phyloP scores from a whole-genome alignment of 2,329 filamentous ascomycete genomes.

The Fusarium sp. region DNA sequence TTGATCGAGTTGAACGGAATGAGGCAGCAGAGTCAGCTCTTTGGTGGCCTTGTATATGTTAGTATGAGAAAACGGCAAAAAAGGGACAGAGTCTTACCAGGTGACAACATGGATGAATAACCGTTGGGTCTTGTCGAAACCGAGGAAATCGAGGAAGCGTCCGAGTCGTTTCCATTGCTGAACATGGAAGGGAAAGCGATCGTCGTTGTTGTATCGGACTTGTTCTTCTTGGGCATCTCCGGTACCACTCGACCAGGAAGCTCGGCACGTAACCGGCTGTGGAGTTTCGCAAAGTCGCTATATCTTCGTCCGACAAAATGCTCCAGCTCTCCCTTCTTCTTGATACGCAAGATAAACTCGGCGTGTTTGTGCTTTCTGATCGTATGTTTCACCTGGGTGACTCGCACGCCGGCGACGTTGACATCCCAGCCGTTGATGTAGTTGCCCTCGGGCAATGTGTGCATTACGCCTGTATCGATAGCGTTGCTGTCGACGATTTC shows the following conservation, averaged over 20 bases:
- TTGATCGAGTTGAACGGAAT: constrained; percentile 50
- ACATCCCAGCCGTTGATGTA: constrained; percentile 94
- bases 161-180: constrained; percentile 75
- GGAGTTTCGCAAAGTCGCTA: constrained; percentile 85
- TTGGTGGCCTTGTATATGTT: constrained; percentile 42
- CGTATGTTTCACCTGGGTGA: constrained; percentile 84
- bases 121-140: constrained; percentile 71
- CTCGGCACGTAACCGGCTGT: constrained; percentile 84
- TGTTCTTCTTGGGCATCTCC: constrained; percentile 91
- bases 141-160: constrained; percentile 85
- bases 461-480: constrained; percentile 88
- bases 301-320: constrained; percentile 87
- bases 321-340: constrained; percentile 80
- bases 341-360: constrained; percentile 90
- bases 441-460: constrained; percentile 90
- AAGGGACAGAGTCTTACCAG: constrained; percentile 26
- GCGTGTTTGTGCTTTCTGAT: constrained; percentile 93
- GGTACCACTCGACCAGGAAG: constrained; percentile 91
- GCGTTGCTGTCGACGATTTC: constrained; percentile 95
- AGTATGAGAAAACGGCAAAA: constrained; percentile 5
- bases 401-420: constrained; percentile 90
- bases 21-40: constrained; percentile 50
- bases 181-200: constrained; percentile 67
- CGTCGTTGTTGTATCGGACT: constrained; percentile 76
- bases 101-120: constrained; percentile 49